These are phyloP conservation scores for Penicillium concentricum DNA, from an alignment of 2,329 filamentous ascomycete genomes.

Conservation along the genomic window DNA sequence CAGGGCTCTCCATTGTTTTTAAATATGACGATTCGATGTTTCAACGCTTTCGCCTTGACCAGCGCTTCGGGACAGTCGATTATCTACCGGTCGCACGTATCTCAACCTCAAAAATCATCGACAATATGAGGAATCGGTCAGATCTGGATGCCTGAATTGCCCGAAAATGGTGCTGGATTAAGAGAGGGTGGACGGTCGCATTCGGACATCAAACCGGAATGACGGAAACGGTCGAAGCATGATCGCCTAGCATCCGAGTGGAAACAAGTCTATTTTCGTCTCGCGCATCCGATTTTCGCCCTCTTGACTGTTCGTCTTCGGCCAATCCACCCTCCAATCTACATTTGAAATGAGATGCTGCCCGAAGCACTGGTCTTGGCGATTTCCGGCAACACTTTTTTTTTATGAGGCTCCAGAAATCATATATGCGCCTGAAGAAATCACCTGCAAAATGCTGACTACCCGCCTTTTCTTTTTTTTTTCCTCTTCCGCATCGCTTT, in stretches of 20 bases:
- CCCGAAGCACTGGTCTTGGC: slow-evolving; percentile 13
- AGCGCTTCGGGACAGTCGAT: background rate
- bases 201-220: slow-evolving; percentile 4
- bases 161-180: background rate
- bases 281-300: slow-evolving; percentile 5
- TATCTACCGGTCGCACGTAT: background rate
- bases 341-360: background rate
- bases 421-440: slow-evolving; percentile 1
- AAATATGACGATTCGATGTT: background rate
- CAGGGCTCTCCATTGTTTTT: background rate
- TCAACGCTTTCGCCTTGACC: background rate
- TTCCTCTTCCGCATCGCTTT: background rate
- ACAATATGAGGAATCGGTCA: background rate
- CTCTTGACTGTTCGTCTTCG: background rate
- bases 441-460: background rate
- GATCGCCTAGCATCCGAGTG: slow-evolving; percentile 2
- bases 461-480: background rate
- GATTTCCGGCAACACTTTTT: slow-evolving; percentile 6
- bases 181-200: slow-evolving; percentile 15
- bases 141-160: background rate
- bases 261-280: slow-evolving; percentile 1
- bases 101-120: background rate
- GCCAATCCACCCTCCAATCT: background rate
- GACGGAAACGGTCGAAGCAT: slow-evolving; percentile 25
- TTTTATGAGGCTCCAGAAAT: slow-evolving; percentile 9